Evolutionary conservation across 345 rosid species (phyloP).

Genomic region (Eucalyptus sp.): DNA sequence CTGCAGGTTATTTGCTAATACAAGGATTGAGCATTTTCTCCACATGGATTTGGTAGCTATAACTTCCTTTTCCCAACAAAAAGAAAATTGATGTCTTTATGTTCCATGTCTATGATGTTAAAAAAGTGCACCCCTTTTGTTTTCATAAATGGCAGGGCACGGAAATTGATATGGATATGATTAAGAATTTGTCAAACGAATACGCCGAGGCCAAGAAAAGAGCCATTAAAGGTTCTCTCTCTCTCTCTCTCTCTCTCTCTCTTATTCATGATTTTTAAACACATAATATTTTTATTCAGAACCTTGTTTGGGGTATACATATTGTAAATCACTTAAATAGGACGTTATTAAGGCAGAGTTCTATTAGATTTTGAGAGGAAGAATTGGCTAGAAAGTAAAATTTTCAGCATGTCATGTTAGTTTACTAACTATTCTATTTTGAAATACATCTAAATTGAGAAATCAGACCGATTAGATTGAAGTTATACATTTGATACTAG

Average conservation of each 20-base stretch:
- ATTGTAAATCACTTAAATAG: neutral
- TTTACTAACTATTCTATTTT: neutral
- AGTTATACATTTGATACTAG: neutral
- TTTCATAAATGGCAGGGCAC: conserved; percentile 22
- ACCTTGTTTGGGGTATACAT: neutral
- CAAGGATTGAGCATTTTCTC: conserved; percentile 48
- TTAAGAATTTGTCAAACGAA: conserved; percentile 38
- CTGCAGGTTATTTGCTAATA: conserved; percentile 40
- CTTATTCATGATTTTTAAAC: neutral
- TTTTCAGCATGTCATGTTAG: neutral
- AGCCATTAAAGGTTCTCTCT: conserved; percentile 44
- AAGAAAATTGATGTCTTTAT: neutral
- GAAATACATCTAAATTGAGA: neutral
- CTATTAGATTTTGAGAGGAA: neutral
- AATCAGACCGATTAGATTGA: neutral
- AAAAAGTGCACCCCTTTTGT: neutral
- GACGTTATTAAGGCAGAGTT: neutral
- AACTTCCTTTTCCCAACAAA: neutral
- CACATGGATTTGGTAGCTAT: conserved; percentile 64
- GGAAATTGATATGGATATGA: conserved; percentile 33
- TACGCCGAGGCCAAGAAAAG: conserved; percentile 65
- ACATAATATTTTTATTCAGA: neutral
- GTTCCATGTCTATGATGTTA: neutral
- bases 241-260: neutral
- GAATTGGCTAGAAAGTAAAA: neutral